A percentile compares a stretch with the other conserved stretches of the same genome.
Evolutionary conservation across 495 filamentous ascomycete species (phyloP).

Genomic region (Lasiosphaeriaceae sp.): DNA sequence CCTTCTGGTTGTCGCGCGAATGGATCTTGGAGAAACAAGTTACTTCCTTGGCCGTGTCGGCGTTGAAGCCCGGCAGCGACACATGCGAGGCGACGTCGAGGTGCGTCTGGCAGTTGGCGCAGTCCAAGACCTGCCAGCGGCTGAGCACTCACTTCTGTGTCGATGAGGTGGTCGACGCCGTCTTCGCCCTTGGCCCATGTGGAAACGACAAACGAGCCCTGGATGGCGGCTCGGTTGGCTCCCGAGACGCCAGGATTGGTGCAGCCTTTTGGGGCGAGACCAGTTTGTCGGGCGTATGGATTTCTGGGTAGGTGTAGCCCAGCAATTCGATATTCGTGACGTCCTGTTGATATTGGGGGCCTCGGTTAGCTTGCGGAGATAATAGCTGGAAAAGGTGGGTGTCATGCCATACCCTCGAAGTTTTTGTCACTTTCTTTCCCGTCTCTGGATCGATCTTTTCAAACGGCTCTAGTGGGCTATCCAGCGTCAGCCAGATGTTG

Average conservation of each 20-base stretch:
- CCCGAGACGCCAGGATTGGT: slow-evolving; percentile 4
- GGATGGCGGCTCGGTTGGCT: slow-evolving; percentile 15
- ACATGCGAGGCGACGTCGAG: slow-evolving; percentile 2
- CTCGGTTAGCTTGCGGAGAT: no score
- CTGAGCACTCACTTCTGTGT: slow-evolving; percentile 19
- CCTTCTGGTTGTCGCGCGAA: not conserved
- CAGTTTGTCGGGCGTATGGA: not conserved
- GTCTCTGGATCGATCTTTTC: not conserved
- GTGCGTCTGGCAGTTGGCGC: slow-evolving; percentile 22
- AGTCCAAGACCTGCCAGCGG: slow-evolving; percentile 20
- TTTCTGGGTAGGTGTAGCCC: slow-evolving; percentile 7
- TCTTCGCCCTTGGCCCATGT: slow-evolving; percentile 3
- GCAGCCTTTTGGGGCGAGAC: not conserved
- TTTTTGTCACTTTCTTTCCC: not conserved
- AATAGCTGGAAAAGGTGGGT: no score
- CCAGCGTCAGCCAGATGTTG: slow-evolving; percentile 5
- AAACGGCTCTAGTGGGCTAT: slow-evolving; percentile 20
- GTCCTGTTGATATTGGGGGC: slow-evolving; percentile 3
- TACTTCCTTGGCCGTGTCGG: not conserved
- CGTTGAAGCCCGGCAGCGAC: not conserved
- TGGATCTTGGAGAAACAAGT: not conserved
- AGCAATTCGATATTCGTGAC: slow-evolving; percentile 13
- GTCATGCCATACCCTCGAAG: not conserved
- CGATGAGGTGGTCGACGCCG: slow-evolving; percentile 6
- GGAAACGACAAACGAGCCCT: slow-evolving; percentile 18